These are phyloP conservation scores for Pulveroboletus sp. DNA, from an alignment of 1,284 basidiomycete genomes.

Conservation along the genomic window DNA sequence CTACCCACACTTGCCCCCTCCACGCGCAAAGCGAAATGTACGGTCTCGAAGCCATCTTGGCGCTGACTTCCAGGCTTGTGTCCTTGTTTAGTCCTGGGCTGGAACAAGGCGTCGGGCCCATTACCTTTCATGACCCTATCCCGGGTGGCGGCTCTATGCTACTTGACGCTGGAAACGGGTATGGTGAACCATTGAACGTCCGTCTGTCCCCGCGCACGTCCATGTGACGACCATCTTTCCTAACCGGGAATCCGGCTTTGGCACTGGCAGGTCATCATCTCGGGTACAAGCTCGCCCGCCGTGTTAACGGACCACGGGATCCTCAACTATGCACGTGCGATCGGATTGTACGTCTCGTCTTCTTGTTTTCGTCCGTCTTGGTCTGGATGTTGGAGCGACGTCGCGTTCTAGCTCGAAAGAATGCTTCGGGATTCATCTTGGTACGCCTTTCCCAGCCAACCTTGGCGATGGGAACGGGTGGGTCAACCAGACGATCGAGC, in stretches of 20 bases:
- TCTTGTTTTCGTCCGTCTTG: neutral
- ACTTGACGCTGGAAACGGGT: slow-evolving; percentile 45
- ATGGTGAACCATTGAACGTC: slow-evolving; percentile 65
- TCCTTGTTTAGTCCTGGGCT: too few species aligned
- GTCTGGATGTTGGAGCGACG: too few species aligned
- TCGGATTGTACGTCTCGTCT: slow-evolving; percentile 53
- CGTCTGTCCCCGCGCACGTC: slow-evolving; percentile 11
- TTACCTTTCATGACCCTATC: too few species aligned
- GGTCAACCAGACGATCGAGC: slow-evolving; percentile 51
- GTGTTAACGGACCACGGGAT: slow-evolving; percentile 59
- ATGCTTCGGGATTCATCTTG: slow-evolving; percentile 63
- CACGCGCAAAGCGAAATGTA: too few species aligned
- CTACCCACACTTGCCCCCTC: too few species aligned
- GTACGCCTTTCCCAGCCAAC: slow-evolving; percentile 58
- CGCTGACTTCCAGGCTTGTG: too few species aligned
- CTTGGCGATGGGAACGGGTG: slow-evolving; percentile 63
- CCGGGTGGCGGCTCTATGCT: slow-evolving; percentile 60
- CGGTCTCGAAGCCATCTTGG: too few species aligned
- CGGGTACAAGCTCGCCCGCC: slow-evolving; percentile 52
- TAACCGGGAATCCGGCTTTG: neutral
- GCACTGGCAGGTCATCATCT: slow-evolving; percentile 51
- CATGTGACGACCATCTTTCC: neutral
- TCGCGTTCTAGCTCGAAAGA: slow-evolving; percentile 53
- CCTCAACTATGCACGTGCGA: slow-evolving; percentile 58
- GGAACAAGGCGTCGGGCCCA: too few species aligned